phyloP scores from a whole-genome alignment of 2,329 filamentous ascomycete genomes.

The Lachnellula arida region DNA sequence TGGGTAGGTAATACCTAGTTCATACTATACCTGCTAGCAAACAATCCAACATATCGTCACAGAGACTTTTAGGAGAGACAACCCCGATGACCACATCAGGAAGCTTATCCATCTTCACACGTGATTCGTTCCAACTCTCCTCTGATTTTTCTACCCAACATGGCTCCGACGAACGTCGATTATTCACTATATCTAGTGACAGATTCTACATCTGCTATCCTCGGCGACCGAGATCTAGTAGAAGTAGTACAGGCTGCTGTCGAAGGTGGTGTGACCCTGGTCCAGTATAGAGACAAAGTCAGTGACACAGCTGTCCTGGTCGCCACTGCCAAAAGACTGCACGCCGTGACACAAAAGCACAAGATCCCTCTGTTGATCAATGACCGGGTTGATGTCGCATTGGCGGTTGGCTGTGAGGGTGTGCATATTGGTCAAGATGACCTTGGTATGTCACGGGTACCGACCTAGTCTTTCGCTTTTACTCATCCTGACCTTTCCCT shows the following conservation, averaged over 20 bases:
- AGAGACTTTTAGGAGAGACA: too few species aligned
- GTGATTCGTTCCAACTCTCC: background rate
- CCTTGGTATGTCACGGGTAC: slow-evolving; percentile 52
- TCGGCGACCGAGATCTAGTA: slow-evolving; percentile 66
- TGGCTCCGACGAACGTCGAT: slow-evolving; percentile 48
- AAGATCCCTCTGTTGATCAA: slow-evolving; percentile 84
- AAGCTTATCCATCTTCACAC: background rate
- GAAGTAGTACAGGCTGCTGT: slow-evolving; percentile 71
- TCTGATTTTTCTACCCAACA: background rate
- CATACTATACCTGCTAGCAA: background rate
- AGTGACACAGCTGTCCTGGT: slow-evolving; percentile 70
- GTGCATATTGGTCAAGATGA: slow-evolving; percentile 96
- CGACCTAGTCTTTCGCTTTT: slow-evolving; percentile 1
- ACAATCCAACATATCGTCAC: background rate
- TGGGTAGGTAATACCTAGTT: too few species aligned
- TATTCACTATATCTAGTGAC: slow-evolving; percentile 89
- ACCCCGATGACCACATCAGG: background rate
- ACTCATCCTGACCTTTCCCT: slow-evolving; percentile 8
- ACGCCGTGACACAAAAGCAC: slow-evolving; percentile 62
- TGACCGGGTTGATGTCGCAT: slow-evolving; percentile 83
- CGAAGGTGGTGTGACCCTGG: slow-evolving; percentile 74
- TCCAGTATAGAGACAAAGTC: slow-evolving; percentile 88
- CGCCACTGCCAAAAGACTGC: slow-evolving; percentile 64
- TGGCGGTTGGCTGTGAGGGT: slow-evolving; percentile 81
- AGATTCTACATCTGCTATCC: slow-evolving; percentile 81